These are phyloP conservation scores for Hemileccinum impolitum DNA, from an alignment of 768 basidiomycete genomes.

Conservation along the genomic window DNA sequence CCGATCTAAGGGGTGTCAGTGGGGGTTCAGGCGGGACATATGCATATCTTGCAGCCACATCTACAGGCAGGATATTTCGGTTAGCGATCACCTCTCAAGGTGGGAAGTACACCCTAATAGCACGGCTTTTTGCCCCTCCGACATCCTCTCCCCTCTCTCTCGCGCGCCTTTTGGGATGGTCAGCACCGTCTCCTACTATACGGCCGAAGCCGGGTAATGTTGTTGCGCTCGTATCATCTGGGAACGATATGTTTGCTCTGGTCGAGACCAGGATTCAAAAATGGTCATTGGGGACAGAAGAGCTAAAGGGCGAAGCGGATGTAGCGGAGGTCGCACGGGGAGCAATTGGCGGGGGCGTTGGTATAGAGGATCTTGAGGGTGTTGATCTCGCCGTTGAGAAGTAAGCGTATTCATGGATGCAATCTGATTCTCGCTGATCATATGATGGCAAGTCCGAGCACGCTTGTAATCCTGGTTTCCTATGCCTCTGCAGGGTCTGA, in stretches of 20 bases:
- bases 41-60: constrained; percentile 62
- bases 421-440: constrained; percentile 1
- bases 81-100: constrained; percentile 62
- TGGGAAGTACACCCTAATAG: constrained; percentile 60
- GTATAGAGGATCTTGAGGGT: constrained; percentile 66
- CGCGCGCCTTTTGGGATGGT: constrained; percentile 41
- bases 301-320: constrained; percentile 55
- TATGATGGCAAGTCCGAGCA: constrained; percentile 39
- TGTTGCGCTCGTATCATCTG: constrained; percentile 55
- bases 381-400: constrained; percentile 63
- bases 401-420: constrained; percentile 33
- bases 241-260: constrained; percentile 62
- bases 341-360: constrained; percentile 45
- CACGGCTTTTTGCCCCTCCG: constrained; percentile 55
- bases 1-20: constrained; percentile 46
- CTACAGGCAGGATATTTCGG: constrained; percentile 62
- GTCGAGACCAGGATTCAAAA: constrained; percentile 65
- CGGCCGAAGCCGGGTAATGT: constrained; percentile 57
- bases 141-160: constrained; percentile 44
- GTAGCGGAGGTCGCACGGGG: constrained; percentile 45
- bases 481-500: constrained; percentile 52
- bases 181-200: constrained; percentile 35
- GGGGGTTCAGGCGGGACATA: constrained; percentile 7
- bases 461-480: constrained; percentile 62
- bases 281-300: constrained; percentile 58